Percentiles rank a stretch among this genome's conserved stretches.
phyloP scores from a whole-genome alignment of 805 yeast species.

The Saccharomycopsis schoenii region DNA sequence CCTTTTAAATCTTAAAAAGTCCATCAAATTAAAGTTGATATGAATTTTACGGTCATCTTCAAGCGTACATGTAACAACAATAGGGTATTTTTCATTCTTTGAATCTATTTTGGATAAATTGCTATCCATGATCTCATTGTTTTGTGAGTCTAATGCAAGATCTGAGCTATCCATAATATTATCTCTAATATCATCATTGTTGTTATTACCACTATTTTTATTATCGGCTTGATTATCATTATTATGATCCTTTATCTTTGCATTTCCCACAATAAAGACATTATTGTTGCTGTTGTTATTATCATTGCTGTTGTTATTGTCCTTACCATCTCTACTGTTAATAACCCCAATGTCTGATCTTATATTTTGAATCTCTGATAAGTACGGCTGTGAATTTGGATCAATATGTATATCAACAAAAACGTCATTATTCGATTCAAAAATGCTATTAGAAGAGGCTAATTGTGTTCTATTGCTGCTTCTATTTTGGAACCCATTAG shows the following conservation, averaged over 20 bases:
- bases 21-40: slow-evolving; percentile 1
- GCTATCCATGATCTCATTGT: not conserved
- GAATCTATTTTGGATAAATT: not conserved
- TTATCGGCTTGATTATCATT: not conserved
- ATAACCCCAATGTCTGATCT: not conserved
- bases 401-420: not conserved
- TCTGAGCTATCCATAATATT: not conserved
- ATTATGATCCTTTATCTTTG: too few species aligned
- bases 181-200: not conserved
- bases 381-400: not conserved
- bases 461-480: not conserved
- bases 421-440: not conserved
- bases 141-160: not conserved
- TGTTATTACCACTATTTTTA: not conserved
- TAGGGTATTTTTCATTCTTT: not conserved
- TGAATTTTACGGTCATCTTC: slow-evolving; percentile 1
- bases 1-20: slow-evolving; percentile 49
- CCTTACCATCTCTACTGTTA: not conserved
- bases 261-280: not conserved
- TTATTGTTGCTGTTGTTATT: not conserved
- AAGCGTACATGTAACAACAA: slow-evolving; percentile 4
- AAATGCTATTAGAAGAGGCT: not conserved
- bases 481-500: not conserved
- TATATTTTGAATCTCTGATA: not conserved
- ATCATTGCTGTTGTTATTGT: not conserved